Evolutionary conservation across 2,329 filamentous ascomycete genomes (phyloP), one percentile per base, ranked within the genome.

Genomic region (Alternaria longipes): DNA sequence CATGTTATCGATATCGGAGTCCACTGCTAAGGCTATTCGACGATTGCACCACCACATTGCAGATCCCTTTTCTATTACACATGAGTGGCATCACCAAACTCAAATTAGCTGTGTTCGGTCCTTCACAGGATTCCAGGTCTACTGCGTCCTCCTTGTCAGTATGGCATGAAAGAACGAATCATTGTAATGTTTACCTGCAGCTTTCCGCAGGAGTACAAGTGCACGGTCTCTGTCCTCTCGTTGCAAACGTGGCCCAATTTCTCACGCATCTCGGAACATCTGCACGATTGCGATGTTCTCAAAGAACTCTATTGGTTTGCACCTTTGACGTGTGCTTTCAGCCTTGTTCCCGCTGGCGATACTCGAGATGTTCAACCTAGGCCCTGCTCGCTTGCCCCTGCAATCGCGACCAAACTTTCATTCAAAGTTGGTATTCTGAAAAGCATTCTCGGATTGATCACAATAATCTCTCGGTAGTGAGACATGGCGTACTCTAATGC

Each of bases 161-260:
- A 68, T 67, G 64, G 65, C 56, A 45, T 63, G 59, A 50, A 59
- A 63, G 52, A 66, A 56, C 70, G 68, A 74, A 72, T 73, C 66
- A 62, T 66, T 67, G 69, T 34, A 57, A 38, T 71, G 63, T 70
- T 70, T 68, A 66, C 57, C 63, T 79, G 75, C 71, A 74, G 62
- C 65, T 50, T 65, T 32, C 76, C 75, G 74, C 53, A 28, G 59
- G 30, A 50, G 69, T 57, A 76, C 73, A 73, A 68, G 59, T 66
- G 73, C 73, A 75, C 73, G 71, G 68, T 61, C 73, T 60, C 46
- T 63, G 67, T 54, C 65, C 65, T 67, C 55, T 60, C 54, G 45
- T 60, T 64, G 69, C 74, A 78, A 78, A 78, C 75, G 74, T 77
- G 75, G 72, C 66, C 57, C 62, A 50, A 60, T 64, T 65, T 65